Evolutionary conservation across 768 basidiomycete species (phyloP).

Genomic region (Amanita muscaria): DNA sequence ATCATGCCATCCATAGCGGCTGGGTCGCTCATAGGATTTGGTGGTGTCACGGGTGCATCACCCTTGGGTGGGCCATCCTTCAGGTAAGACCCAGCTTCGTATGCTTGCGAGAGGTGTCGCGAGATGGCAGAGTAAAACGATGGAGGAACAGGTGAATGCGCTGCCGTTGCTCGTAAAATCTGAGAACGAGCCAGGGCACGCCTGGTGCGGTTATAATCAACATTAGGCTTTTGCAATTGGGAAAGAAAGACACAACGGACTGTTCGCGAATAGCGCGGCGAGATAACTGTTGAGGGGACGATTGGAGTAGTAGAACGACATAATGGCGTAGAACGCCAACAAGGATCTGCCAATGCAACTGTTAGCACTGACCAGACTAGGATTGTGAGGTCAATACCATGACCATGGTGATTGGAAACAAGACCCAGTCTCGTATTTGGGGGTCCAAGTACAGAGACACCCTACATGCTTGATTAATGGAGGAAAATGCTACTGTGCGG

Average conservation of each 20-base stretch:
- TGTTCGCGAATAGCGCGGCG: conserved; percentile 84
- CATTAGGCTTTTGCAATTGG: not conserved
- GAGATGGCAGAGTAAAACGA: conserved; percentile 69
- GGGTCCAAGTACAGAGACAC: conserved; percentile 76
- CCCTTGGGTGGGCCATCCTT: conserved; percentile 73
- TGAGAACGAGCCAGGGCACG: conserved; percentile 76
- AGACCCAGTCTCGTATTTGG: conserved; percentile 89
- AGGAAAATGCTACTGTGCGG: not conserved
- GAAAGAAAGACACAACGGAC: conserved; percentile 36
- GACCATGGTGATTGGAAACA: conserved; percentile 94
- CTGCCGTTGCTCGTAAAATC: conserved; percentile 72
- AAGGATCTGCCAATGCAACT: conserved; percentile 43
- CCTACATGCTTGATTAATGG: conserved; percentile 19
- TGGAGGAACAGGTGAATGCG: conserved; percentile 75
- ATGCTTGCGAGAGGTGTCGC: conserved; percentile 61
- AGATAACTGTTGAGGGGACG: conserved; percentile 72
- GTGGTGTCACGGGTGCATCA: conserved; percentile 48
- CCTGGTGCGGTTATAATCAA: conserved; percentile 24
- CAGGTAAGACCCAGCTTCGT: conserved; percentile 70
- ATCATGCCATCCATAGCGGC: conserved; percentile 97
- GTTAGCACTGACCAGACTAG: not conserved
- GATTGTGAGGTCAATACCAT: conserved; percentile 43
- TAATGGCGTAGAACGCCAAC: conserved; percentile 92
- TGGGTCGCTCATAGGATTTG: conserved; percentile 85
- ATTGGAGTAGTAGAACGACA: conserved; percentile 78